phyloP scores from a whole-genome alignment of 345 rosid genomes.

The Gossypium australe region DNA sequence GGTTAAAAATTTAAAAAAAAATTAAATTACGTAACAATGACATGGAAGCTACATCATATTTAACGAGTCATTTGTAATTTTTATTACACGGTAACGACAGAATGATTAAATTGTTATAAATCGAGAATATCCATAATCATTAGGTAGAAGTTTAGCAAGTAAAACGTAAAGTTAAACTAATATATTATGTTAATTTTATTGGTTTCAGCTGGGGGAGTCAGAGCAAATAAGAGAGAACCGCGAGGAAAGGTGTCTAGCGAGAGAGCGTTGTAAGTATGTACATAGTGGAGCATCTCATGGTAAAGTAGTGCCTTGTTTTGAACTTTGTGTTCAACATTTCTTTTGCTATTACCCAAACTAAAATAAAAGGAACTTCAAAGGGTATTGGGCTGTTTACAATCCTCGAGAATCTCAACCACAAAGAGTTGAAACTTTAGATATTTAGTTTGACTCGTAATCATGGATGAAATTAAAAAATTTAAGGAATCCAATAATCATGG shows the following conservation, averaged over 20 bases:
- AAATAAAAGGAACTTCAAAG: neutral
- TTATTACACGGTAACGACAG: too few species aligned
- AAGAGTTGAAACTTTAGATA: neutral
- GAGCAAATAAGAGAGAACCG: neutral
- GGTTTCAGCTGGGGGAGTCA: neutral
- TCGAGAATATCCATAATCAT: too few species aligned
- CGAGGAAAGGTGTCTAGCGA: too few species aligned
- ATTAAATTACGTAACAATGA: too few species aligned
- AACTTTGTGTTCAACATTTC: neutral
- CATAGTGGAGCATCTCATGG: neutral
- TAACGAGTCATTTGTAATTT: too few species aligned
- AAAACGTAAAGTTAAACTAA: too few species aligned
- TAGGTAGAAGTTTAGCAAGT: too few species aligned
- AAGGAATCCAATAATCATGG: too few species aligned
- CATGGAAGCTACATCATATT: too few species aligned
- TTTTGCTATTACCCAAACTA: neutral
- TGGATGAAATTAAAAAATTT: neutral
- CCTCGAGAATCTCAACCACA: neutral
- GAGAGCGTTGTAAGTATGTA: neutral
- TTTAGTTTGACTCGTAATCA: neutral
- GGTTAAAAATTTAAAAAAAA: rapidly evolving
- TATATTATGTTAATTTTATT: too few species aligned
- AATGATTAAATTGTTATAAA: too few species aligned
- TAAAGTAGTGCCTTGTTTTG: neutral
- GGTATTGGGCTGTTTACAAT: neutral